Evolutionary conservation across 768 basidiomycete genomes (phyloP).

Genomic region (Naganishia vishniacii): DNA sequence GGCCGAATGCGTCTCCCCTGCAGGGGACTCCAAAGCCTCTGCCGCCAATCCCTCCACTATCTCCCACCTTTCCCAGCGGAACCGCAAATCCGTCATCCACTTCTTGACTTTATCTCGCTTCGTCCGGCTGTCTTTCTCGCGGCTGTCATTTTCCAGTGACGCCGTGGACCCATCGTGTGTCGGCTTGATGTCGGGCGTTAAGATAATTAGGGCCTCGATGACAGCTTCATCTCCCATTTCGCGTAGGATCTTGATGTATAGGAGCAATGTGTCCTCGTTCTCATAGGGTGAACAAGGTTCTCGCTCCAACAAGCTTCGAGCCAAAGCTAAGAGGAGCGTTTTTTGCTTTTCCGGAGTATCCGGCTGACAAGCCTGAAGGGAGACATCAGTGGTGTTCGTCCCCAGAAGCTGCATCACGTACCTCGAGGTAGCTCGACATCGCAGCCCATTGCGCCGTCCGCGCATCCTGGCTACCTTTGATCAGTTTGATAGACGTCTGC

Average conservation of each 20-base stretch:
- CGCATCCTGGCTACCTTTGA: conserved; percentile 19
- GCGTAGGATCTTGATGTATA: conserved; percentile 21
- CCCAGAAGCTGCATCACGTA: not conserved
- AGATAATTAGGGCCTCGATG: not conserved
- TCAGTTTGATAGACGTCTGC: conserved; percentile 11
- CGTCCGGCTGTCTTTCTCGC: not conserved
- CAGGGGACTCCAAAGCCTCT: not conserved
- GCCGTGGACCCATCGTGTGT: too few species aligned
- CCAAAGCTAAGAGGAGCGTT: conserved; percentile 6
- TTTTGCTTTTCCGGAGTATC: conserved; percentile 5
- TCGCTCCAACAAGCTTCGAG: not conserved
- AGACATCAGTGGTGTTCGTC: too few species aligned
- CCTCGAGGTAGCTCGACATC: conserved; percentile 25
- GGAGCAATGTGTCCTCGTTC: conserved; percentile 12
- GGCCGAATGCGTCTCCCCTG: not conserved
- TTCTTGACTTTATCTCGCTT: conserved; percentile 9
- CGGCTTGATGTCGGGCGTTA: conserved; percentile 17
- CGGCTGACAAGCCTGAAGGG: conserved; percentile 6
- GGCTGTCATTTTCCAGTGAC: not conserved
- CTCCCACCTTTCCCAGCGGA: conserved; percentile 29
- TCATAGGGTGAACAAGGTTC: conserved; percentile 7
- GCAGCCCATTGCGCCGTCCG: conserved; percentile 24
- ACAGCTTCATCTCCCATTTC: conserved; percentile 2
- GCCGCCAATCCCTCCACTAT: conserved; percentile 19
- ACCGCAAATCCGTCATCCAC: conserved; percentile 24